Evolutionary conservation across 176 grass and related monocot species (phyloP), one percentile per base, ranked within the genome.

Genomic region (Tillandsia leiboldiana): DNA sequence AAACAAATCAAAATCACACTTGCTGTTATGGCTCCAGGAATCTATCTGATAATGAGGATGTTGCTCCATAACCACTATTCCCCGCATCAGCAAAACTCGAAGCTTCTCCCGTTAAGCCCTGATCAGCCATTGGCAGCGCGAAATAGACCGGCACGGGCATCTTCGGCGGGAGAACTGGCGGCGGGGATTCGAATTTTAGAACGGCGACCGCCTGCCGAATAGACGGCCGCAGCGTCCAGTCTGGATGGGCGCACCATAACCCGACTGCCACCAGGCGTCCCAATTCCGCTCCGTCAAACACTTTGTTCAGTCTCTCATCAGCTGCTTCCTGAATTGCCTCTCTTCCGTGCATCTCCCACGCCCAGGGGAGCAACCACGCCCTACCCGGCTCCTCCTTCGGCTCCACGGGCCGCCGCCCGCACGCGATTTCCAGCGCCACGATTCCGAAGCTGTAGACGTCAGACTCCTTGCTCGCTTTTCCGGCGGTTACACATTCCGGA

Each of bases 401-500:
- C 48, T 77, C 82, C 33, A 75, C 56, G 0, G 77, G 76, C 12
- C 75, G 75, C 49, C 88, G 75, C 71, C 81, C 81, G 0, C 78
- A 79, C 2, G 88, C 88, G 42, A 92, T 82, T 62, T 88, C 90
- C 5, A 86, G 42, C 20, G 82, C 66, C 1, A 92, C 85, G 7
- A 87, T 71, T 1, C 88, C 88, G 9, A 87, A 87, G 68, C 88
- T 84, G 77, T 91, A 87, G 22, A 87, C 81, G 62, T 87, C 88
- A 11, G 84, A 84, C 77, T 91, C 81, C 78, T 87, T 91, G 71
- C 84, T 84, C 70, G 88, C 84, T 67, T 91, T 91, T 12, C 88
- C 81, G 51, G 68, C 70, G 12, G 81, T 87, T 48, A 91, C 68
- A 1, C 84, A 84, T 58, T 84, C 88, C 10, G 84, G 81, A 62